Evolutionary conservation across 73 alveolate genomes (phyloP), one percentile per base, ranked within the genome.

Genomic region (Urostyla sp.): DNA sequence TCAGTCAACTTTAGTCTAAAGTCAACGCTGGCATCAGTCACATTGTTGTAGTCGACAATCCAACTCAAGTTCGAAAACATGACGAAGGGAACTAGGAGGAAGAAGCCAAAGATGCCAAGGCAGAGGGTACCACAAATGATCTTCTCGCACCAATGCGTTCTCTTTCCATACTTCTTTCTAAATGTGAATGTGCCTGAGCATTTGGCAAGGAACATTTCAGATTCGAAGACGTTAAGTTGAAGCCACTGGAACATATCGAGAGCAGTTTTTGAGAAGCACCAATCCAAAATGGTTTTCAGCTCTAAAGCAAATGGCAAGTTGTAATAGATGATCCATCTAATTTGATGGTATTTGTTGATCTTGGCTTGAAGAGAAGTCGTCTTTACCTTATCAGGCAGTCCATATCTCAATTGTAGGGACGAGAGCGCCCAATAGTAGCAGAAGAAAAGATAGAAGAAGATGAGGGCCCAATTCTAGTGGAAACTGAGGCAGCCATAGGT

Each of bases 201-300:
- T 75, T 89, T 85, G 86, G 72, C 83, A 67, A 79, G 61, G 72
- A 54, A 93, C 55, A 95, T 83, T 49, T 91, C 90, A 13, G 98
- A 90, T 59, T 90, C 88, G 15, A 94, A 78, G 73, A 91, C 99
- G 76, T 94, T 98, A 49, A 95, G 82, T 83, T 94, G 92, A 75
- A 95, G 87, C 99, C 99, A 95, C 81, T 95, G 87, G 93, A 91
- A 93, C 23, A 95, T 45, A 80, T 95, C 98, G 34, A 95, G 83
- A 15, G 98, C 51, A 0, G 99, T 95, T 51, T 94, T 67, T 18
- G 98, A 91, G 75, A 94, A 95, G 31, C 98, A 87, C 98, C 99
- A 95, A 78, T 95, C 99, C 27, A 93, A 79, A 56, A 95, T 81
- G 30, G 88, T 90, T 82, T 95, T 94, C 66, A 95, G 53, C 69